Conservation (phyloP, 257 asterid genomes). For the Sherardia arvensis region DNA sequence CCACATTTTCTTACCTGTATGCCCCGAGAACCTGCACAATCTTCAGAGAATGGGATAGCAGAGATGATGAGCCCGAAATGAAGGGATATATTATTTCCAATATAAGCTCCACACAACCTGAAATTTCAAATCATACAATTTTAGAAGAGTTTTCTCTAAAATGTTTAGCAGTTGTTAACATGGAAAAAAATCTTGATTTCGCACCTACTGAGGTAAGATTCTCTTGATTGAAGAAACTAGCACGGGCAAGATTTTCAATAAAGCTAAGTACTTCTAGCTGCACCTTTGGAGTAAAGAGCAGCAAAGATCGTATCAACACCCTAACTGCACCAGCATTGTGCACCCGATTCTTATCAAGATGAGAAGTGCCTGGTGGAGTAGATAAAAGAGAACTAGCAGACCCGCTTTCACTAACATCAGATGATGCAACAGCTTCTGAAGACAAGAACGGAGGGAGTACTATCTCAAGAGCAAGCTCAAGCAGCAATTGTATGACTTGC, state of each 20-base stretch:
- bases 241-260: constrained; percentile 77
- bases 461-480: constrained; percentile 88
- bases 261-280: constrained; percentile 84
- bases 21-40: constrained; percentile 97
- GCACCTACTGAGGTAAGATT: constrained; percentile 94
- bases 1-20: constrained; percentile 44
- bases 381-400: constrained; percentile 51
- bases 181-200: constrained; percentile 18
- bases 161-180: constrained; percentile 8
- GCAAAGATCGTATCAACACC: constrained; percentile 71
- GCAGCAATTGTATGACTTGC: constrained; percentile 75
- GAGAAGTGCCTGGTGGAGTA: constrained; percentile 57
- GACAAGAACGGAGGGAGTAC: constrained; percentile 78
- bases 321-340: constrained; percentile 88
- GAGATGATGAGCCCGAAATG: constrained; percentile 64
- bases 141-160: constrained; percentile 10
- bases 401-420: constrained; percentile 35
- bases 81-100: constrained; percentile 89
- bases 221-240: constrained; percentile 85
- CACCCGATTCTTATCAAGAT: constrained; percentile 67
- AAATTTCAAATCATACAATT: constrained; percentile 17
- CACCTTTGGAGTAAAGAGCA: constrained; percentile 85
- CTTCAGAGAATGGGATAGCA: constrained; percentile 73
- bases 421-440: constrained; percentile 42
- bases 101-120: constrained; percentile 97